Percentiles rank a stretch among this genome's conserved stretches.
phyloP scores from a whole-genome alignment of 805 yeast species.

The Candida stauntonica region DNA sequence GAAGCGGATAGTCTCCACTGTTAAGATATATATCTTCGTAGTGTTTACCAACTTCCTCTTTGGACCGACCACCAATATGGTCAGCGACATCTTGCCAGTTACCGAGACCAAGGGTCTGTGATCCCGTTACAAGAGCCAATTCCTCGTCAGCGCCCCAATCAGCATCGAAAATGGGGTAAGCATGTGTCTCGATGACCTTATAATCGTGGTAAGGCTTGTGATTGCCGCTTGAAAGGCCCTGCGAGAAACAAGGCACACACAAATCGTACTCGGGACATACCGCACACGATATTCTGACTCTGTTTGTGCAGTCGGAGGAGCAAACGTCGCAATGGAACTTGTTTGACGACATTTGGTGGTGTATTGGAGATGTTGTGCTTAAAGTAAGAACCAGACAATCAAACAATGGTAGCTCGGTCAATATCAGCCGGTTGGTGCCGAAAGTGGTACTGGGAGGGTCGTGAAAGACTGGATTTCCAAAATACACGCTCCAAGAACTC shows the following conservation, averaged over 20 bases:
- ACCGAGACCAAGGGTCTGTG: conserved; percentile 88
- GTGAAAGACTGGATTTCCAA: too few relatives aligned
- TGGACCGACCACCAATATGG: conserved; percentile 86
- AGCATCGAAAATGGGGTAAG: conserved; percentile 83
- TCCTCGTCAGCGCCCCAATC: conserved; percentile 99
- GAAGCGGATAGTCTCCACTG: conserved; percentile 77
- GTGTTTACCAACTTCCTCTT: conserved; percentile 87
- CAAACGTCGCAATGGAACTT: conserved; percentile 93
- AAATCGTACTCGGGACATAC: conserved; percentile 89
- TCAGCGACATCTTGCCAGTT: conserved; percentile 99
- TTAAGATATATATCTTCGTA: conserved; percentile 69
- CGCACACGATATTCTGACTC: conserved; percentile 90
- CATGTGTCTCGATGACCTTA: conserved; percentile 86
- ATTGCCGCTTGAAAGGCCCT: conserved; percentile 72
- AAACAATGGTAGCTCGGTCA: too few relatives aligned
- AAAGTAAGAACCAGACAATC: too few relatives aligned
- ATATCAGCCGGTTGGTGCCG: too few relatives aligned
- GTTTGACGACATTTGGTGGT: conserved; percentile 29
- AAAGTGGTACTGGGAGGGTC: too few relatives aligned
- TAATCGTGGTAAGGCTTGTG: conserved; percentile 96
- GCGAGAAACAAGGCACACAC: conserved; percentile 96
- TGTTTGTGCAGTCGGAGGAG: conserved; percentile 89
- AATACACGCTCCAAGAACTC: neutral
- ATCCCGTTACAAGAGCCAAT: conserved; percentile 78
- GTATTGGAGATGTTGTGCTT: neutral